Base-by-base conservation (phyloP, 768 basidiomycete genomes). In the Mycena rebaudengoi region DNA sequence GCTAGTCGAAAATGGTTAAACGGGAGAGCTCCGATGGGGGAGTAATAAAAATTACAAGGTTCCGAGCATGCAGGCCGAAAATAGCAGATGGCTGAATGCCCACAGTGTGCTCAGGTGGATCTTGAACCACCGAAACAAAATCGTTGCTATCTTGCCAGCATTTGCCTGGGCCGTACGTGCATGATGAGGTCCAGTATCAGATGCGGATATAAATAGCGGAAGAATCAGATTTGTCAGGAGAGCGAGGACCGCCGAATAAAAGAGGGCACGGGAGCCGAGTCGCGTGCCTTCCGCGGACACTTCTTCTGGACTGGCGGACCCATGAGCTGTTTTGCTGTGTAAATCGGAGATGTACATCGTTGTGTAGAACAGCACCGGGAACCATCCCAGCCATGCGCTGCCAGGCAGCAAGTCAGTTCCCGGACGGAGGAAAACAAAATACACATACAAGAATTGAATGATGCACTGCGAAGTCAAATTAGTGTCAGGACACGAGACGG, bases 381-480 rank as follows among this genome's bases (percentile, higher is more conserved):
- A 98, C 97, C 97, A 98, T 8, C 87, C 92, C 62, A 96, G 82
- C 89, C 89, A 96, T 13, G 88, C 85, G 63, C 93, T 94, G 58
- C n/a, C n/a, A n/a, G n/a, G n/a, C n/a, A n/a, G n/a, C n/a, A 55
- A 67, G 33, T 18, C n/a, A 26, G 43, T 45, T 21, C 20, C 10
- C 43, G 44, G 5, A 32, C 35, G n/a, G 20, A 39, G 11, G 45
- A 49, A 37, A 52, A 45, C 2, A 32, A 33, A 37, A 23, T 7
- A 21, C n/a, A 77, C 88, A 69, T 72, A 93, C 90, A 94, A 92
- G 75, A 92, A 91, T 76, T 94, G 91, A 20, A 92, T 88, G 28
- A 91, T 76, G 67, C 87, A 94, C 93, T 94, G 57, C 16, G 7
- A 13, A 40, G 32, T 2, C 23, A 39, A 14, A 45, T 29, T 46